A percentile compares a stretch with the other conserved stretches of the same genome.
These are phyloP conservation scores for Tetrahymena thermophila DNA, from an alignment of 73 alveolate species.

Conservation along the genomic window DNA sequence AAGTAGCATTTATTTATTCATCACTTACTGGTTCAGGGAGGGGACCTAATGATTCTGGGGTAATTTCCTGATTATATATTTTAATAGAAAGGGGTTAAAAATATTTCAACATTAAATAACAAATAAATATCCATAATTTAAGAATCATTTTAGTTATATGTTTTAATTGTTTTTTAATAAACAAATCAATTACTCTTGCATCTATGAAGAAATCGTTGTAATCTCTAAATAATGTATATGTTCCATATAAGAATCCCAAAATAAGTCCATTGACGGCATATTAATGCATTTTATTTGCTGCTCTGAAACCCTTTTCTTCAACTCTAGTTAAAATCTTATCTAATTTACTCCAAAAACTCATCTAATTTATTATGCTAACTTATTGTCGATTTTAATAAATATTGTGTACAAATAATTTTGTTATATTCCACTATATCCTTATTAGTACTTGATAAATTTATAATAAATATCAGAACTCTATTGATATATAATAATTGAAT, in stretches of 20 bases:
- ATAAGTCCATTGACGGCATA: slow-evolving; percentile 19
- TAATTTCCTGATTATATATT: neutral
- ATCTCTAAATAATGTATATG: slow-evolving; percentile 21
- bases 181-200: slow-evolving; percentile 23
- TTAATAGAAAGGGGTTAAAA: neutral
- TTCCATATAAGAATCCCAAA: slow-evolving; percentile 9
- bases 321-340: slow-evolving; percentile 32
- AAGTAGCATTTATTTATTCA: neutral
- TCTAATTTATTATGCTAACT: neutral
- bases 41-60: neutral
- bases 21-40: neutral
- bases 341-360: slow-evolving; percentile 30
- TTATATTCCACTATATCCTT: neutral
- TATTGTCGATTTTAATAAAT: neutral
- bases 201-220: slow-evolving; percentile 38
- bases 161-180: too few relatives aligned
- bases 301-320: slow-evolving; percentile 31
- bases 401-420: neutral
- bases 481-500: too few relatives aligned
- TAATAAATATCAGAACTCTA: neutral
- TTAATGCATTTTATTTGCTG: slow-evolving; percentile 31
- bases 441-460: too few relatives aligned
- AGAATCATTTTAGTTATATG: neutral
- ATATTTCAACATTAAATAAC: neutral
- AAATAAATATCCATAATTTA: neutral